Conservation (phyloP, 2,329 filamentous ascomycete genomes). For the Raffaelea ambrosiae region DNA sequence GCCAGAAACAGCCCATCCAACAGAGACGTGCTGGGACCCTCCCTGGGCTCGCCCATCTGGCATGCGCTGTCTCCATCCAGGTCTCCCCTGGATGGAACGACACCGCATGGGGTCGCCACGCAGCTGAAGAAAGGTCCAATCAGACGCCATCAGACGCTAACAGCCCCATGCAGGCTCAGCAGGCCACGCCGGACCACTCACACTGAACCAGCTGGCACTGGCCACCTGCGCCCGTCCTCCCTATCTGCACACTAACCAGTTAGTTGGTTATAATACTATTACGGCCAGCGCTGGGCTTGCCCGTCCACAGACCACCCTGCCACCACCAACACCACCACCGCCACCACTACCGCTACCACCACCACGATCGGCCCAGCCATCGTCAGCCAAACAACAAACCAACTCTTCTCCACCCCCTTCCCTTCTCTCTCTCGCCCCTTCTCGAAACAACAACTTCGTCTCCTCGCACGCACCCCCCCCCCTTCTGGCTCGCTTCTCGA, state of each 20-base stretch:
- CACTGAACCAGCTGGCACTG: constrained; percentile 13
- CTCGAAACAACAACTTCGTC: too few relatives aligned
- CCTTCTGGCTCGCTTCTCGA: too few relatives aligned
- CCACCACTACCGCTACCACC: too few relatives aligned
- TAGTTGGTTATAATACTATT: too few relatives aligned
- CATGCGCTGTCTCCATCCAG: background rate
- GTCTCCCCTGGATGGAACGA: constrained; percentile 2
- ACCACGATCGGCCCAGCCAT: background rate
- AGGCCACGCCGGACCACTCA: constrained; percentile 12
- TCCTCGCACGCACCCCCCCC: too few relatives aligned
- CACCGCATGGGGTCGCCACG: constrained; percentile 7
- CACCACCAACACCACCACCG: too few relatives aligned
- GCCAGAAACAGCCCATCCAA: too few relatives aligned
- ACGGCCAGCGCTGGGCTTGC: too few relatives aligned
- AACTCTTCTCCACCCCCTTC: background rate
- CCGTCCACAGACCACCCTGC: too few relatives aligned
- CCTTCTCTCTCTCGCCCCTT: background rate
- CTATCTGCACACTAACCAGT: constrained; percentile 4
- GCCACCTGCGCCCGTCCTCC: constrained; percentile 1
- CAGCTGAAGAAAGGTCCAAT: constrained; percentile 11
- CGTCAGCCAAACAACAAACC: background rate
- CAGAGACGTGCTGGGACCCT: too few relatives aligned
- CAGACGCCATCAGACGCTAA: too few relatives aligned
- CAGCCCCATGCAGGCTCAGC: constrained; percentile 8
- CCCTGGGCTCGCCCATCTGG: too few relatives aligned